Percentiles rank a stretch among this genome's conserved stretches.
Evolutionary conservation across 208 protist genomes (phyloP).

Genomic region (Porcisia hertigi): DNA sequence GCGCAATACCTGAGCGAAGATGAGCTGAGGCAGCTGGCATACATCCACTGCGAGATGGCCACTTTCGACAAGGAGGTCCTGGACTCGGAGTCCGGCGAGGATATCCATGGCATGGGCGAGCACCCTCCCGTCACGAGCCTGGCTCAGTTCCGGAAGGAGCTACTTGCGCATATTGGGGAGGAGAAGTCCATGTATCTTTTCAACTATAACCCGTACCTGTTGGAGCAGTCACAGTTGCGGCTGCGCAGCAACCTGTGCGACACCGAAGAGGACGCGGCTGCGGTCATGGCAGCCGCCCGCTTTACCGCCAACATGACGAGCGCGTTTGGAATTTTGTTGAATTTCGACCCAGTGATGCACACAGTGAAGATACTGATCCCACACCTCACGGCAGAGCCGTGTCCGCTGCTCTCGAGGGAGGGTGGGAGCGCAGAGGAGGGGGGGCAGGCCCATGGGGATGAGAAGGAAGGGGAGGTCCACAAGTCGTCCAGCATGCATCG

Average conservation of each 20-base stretch:
- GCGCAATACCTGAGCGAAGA: slow-evolving; percentile 33
- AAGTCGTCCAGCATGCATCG: slow-evolving; percentile 3
- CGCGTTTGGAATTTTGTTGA: slow-evolving; percentile 71
- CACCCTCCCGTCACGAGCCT: slow-evolving; percentile 71
- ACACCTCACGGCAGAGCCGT: slow-evolving; percentile 47
- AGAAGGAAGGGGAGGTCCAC: slow-evolving; percentile 14
- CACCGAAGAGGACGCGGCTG: slow-evolving; percentile 59
- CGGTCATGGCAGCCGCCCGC: slow-evolving; percentile 38
- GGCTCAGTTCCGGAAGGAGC: slow-evolving; percentile 83
- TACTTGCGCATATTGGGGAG: slow-evolving; percentile 58
- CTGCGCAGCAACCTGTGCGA: slow-evolving; percentile 79
- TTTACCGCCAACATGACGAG: slow-evolving; percentile 55
- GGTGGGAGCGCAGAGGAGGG: background rate
- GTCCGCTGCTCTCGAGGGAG: slow-evolving; percentile 30
- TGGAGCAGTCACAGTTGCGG: slow-evolving; percentile 81
- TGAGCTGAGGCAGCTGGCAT: slow-evolving; percentile 36
- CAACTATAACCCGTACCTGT: slow-evolving; percentile 88
- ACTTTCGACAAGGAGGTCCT: slow-evolving; percentile 80
- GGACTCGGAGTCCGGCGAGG: slow-evolving; percentile 38
- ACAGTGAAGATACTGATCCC: slow-evolving; percentile 68
- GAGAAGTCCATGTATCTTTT: slow-evolving; percentile 75
- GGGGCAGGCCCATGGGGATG: background rate
- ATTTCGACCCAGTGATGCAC: slow-evolving; percentile 74
- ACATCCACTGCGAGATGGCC: slow-evolving; percentile 84
- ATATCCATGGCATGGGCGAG: slow-evolving; percentile 68